Evolutionary conservation across 805 yeast genomes (phyloP), one percentile per base, ranked within the genome.

Genomic region (Dipodascopsis uninucleata): DNA sequence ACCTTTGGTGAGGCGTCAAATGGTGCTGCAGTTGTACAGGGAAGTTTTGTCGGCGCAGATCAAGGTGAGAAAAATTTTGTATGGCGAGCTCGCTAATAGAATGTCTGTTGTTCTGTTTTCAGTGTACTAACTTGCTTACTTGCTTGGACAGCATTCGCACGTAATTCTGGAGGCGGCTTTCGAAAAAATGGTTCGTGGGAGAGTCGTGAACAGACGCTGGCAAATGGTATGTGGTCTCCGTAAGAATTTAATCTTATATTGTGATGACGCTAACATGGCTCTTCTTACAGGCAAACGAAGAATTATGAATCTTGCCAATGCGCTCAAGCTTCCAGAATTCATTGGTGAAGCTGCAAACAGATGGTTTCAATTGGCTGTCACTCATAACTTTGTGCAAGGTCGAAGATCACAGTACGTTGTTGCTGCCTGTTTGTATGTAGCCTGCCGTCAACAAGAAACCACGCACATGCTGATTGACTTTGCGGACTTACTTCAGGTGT

Each of bases 391-490:
- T 62, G 97, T 93, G 20, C 96, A 90, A 64, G 99, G 99, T n/a
- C 75, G 99, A 58, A 70, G 93, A 51, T 87, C 97, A 2, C 97
- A 89, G 61, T 89, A 90, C 61, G 97, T 93, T 2, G 80, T 89
- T 43, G 95, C 96, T 0, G 88, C 97, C 0, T 93, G 99, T 67
- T 72, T 93, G 26, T 93, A 93, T 61, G 79, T 93, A 37, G 96
- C 97, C 0, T 93, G 99, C 65, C 80, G 98, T 60, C 82, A 81
- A 61, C 90, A 83, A 58, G 77, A 78, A 62, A 89, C 97, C 0
- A 93, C 84, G 57, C 97, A 90, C 61, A 88, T 93, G 96, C 74
- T 93, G 57, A 89, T 93, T 58, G 98, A 93, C 67, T 93, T 93
- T 62, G 84, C 95, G 12, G 85, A 96, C 34, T 71, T 90, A 53